phyloP scores from a whole-genome alignment of 2,329 filamentous ascomycete species.

The Mycosphaerella arachidis region DNA sequence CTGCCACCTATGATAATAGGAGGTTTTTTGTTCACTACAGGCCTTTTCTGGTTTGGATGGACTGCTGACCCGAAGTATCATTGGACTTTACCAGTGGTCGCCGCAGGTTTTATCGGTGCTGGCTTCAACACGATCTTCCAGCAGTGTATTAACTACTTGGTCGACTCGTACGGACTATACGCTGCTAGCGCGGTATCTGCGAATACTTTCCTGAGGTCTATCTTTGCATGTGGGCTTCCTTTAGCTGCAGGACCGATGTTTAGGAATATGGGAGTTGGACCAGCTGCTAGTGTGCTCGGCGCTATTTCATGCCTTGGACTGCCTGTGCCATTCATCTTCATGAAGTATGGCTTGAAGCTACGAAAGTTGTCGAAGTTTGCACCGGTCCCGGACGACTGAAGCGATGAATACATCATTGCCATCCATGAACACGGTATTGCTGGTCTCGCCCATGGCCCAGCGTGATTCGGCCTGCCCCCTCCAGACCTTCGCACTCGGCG shows the following conservation, averaged over 20 bases:
- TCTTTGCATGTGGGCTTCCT: conserved; percentile 39
- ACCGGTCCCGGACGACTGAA: conserved; percentile 9
- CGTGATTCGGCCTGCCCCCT: background rate
- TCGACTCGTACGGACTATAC: conserved; percentile 35
- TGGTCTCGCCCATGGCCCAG: background rate
- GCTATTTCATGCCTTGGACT: conserved; percentile 38
- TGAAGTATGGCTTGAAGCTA: conserved; percentile 39
- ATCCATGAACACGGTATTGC: background rate
- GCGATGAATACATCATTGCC: background rate
- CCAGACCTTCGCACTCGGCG: background rate
- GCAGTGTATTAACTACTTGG: conserved; percentile 46
- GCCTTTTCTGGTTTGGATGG: conserved; percentile 22
- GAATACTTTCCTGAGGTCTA: conserved; percentile 46
- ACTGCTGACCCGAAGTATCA: conserved; percentile 27
- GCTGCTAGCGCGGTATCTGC: conserved; percentile 49
- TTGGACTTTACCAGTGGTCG: conserved; percentile 40
- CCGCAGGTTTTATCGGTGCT: conserved; percentile 40
- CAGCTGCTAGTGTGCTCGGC: conserved; percentile 40
- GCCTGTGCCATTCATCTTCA: conserved; percentile 44
- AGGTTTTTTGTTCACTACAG: conserved; percentile 36
- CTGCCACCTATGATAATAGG: conserved; percentile 46
- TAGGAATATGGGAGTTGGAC: conserved; percentile 38
- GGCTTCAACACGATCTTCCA: conserved; percentile 48
- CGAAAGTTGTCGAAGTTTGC: conserved; percentile 39
- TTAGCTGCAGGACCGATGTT: conserved; percentile 40